Evolutionary conservation across 176 grass and related monocot species (phyloP).

Genomic region (Avena sativa): DNA sequence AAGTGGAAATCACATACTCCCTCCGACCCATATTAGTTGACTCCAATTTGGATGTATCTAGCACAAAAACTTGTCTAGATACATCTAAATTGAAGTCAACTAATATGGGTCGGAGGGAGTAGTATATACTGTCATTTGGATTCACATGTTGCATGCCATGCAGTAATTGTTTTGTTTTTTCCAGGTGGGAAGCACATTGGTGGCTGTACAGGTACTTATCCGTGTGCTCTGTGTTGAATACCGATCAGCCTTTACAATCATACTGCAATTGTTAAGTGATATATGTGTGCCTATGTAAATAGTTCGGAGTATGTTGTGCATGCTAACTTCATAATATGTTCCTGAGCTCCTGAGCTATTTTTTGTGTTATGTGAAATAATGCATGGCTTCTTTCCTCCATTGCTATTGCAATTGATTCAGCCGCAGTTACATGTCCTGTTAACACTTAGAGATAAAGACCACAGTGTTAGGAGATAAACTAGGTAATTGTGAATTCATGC

Average conservation of each 20-base stretch:
- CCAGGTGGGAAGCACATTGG: slow-evolving; percentile 90
- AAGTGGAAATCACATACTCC: too few relatives aligned
- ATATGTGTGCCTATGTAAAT: neutral
- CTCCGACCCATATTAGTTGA: too few relatives aligned
- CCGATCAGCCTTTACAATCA: slow-evolving; percentile 15
- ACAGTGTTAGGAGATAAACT: slow-evolving; percentile 6
- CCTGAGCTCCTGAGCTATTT: neutral
- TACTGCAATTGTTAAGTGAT: slow-evolving; percentile 10
- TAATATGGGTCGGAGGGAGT: too few relatives aligned
- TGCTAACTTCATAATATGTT: slow-evolving; percentile 32
- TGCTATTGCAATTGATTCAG: neutral
- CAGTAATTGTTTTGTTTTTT: slow-evolving; percentile 35
- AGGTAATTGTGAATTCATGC: slow-evolving; percentile 14
- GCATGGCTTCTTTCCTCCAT: slow-evolving; percentile 5
- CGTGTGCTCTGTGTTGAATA: slow-evolving; percentile 21
- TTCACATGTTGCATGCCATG: neutral
- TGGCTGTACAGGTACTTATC: slow-evolving; percentile 81
- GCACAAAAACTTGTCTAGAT: too few relatives aligned
- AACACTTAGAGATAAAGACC: neutral
- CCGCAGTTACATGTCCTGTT: neutral
- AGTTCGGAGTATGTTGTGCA: slow-evolving; percentile 1
- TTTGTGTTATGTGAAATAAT: slow-evolving; percentile 3
- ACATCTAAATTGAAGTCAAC: too few relatives aligned
- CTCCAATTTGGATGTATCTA: too few relatives aligned
- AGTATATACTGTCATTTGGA: neutral